Conservation (phyloP, 2,329 filamentous ascomycete species). For the Diaporthe vaccinii region DNA sequence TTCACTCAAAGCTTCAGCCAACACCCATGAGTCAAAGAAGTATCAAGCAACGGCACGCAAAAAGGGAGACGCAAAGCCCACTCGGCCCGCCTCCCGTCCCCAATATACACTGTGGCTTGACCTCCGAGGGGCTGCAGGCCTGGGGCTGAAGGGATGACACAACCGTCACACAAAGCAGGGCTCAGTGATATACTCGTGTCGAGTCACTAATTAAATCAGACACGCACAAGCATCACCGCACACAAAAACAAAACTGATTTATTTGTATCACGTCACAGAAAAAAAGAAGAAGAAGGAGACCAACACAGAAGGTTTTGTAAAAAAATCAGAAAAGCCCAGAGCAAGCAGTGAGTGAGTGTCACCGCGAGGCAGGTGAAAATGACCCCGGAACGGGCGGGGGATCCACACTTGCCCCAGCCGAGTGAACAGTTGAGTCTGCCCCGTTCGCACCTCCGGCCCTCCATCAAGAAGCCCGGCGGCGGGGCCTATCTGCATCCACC, state of each 20-base stretch:
- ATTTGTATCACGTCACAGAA: too few relatives aligned
- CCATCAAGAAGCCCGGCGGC: background rate
- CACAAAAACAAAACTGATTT: background rate
- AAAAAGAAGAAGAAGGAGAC: background rate
- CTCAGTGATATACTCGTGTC: background rate
- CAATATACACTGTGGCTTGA: background rate
- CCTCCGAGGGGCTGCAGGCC: background rate
- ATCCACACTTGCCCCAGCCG: background rate
- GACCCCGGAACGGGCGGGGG: background rate
- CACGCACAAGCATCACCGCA: slow-evolving; percentile 4
- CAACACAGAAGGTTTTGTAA: background rate
- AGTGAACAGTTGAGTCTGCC: background rate
- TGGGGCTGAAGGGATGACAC: slow-evolving; percentile 7
- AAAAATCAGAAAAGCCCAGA: background rate
- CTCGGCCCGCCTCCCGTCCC: background rate
- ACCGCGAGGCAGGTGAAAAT: background rate
- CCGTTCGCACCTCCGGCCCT: background rate
- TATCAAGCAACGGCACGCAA: background rate
- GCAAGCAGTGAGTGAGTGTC: background rate
- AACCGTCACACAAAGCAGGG: background rate
- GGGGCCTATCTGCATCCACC: background rate
- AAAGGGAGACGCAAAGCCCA: background rate
- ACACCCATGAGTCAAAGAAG: background rate
- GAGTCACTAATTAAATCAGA: background rate
- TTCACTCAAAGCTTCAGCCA: background rate